Percentiles rank a stretch among this genome's conserved stretches.
Conservation (phyloP, 106 monocot species). For the Amphibolis antarctica region DNA sequence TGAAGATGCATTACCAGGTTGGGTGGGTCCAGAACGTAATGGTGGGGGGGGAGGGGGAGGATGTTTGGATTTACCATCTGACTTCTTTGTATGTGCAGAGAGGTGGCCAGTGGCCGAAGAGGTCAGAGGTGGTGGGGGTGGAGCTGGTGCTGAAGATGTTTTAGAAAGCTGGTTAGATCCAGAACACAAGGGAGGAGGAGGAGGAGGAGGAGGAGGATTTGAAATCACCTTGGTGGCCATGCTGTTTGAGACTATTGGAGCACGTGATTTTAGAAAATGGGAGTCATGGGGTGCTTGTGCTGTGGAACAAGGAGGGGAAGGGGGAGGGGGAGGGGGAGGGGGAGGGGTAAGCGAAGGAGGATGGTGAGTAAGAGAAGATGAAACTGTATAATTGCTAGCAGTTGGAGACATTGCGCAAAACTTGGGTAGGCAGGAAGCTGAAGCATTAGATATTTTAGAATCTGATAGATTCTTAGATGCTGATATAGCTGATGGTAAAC, state of each 20-base stretch:
- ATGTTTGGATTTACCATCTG: neutral
- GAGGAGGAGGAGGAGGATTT: slow-evolving; percentile 15
- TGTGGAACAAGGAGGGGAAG: slow-evolving; percentile 1
- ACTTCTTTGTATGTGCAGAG: slow-evolving; percentile 8
- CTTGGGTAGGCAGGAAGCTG: too few species aligned
- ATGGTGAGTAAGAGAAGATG: slow-evolving; percentile 5
- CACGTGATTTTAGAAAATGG: neutral
- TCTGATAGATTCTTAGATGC: too few species aligned
- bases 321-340: neutral
- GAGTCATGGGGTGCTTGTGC: neutral
- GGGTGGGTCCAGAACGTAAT: neutral
- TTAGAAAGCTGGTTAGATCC: too few species aligned
- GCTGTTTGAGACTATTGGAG: slow-evolving; percentile 1
- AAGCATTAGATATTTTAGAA: too few species aligned
- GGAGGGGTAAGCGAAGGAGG: neutral
- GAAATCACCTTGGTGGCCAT: neutral
- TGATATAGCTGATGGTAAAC: neutral
- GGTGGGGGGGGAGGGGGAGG: slow-evolving; percentile 15
- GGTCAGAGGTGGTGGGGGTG: neutral
- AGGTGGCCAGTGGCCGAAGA: neutral
- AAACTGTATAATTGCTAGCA: neutral
- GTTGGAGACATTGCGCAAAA: too few species aligned
- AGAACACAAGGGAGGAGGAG: slow-evolving; percentile 1
- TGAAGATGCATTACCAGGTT: slow-evolving; percentile 7
- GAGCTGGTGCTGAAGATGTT: too few species aligned